Evolutionary conservation across 306 rosid genomes (phyloP), one percentile per base, ranked within the genome.

Genomic region (Oxytropis ochrocephala): DNA sequence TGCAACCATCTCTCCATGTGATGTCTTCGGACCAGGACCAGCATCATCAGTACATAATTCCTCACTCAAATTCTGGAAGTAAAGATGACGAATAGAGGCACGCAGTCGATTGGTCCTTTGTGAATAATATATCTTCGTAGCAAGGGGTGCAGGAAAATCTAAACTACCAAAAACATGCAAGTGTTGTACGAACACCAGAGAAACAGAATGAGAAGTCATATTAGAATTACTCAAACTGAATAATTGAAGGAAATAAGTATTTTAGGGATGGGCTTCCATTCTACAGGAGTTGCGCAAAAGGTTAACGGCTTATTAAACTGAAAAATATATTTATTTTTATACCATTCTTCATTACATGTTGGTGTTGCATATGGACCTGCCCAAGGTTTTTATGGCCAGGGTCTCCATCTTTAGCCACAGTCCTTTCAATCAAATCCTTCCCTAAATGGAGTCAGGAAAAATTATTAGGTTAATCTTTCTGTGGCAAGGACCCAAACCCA

Each of bases 121-220:
- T 11, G 96, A 91, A 86, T 87, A 91, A 75, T 88, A 94, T 39
- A 89, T 80, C 86, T 88, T 94, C 12, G 97, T 85, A 43, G 97
- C 99, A 67, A 94, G 96, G 50, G 99, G 99, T 69, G 75, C 84
- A 42, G 96, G 96, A 70, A 74, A 66, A 70, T 85, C 97, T 94
- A 87, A 55, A 81, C 70, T 44, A 74, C 75, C 65, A 46, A 69
- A 55, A 63, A 36, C 68, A 64, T 48, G 14, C 29, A 69, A 50
- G 61, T 56, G 64, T 51, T 36, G 33, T 48, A 72, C 30, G 43
- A 18, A 69, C 59, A 65, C 43, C 50, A 70, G 13, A 24, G 43
- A 70, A 30, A 11, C 5, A 43, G 29, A 60, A 46, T 70, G 51
- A 4, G 9, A 66, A 41, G 21, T 67, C 27, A 27, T 33, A 48